A percentile compares a stretch with the other conserved stretches of the same genome.
Evolutionary conservation across 805 yeast genomes (phyloP).

Genomic region (Metschnikowia gruessii): DNA sequence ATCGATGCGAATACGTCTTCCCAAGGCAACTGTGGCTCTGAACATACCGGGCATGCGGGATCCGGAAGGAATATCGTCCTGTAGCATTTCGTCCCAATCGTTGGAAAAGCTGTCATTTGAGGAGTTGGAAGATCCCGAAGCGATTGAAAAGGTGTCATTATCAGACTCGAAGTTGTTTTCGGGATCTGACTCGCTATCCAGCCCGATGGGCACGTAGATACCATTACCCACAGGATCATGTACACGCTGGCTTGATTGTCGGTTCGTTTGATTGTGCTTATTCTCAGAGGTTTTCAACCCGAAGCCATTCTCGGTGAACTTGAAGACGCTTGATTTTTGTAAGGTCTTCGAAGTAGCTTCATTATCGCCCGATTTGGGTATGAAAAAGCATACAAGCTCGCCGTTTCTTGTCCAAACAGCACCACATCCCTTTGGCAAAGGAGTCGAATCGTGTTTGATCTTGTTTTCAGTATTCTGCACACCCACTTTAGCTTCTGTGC

Average conservation of each 20-base stretch:
- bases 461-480: slow-evolving; percentile 1
- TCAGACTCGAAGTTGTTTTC: slow-evolving; percentile 8
- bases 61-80: slow-evolving; percentile 52
- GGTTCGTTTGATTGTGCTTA: neutral
- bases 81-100: slow-evolving; percentile 65
- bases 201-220: slow-evolving; percentile 1
- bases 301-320: slow-evolving; percentile 50
- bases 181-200: neutral
- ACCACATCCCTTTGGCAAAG: slow-evolving; percentile 91
- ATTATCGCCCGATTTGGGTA: slow-evolving; percentile 45
- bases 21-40: slow-evolving; percentile 40
- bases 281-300: slow-evolving; percentile 25
- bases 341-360: slow-evolving; percentile 36
- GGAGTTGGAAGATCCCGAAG: slow-evolving; percentile 20
- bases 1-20: slow-evolving; percentile 27
- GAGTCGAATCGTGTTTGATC: slow-evolving; percentile 61
- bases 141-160: slow-evolving; percentile 15
- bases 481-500: neutral
- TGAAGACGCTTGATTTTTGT: slow-evolving; percentile 46
- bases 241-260: neutral
- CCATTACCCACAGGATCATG: neutral
- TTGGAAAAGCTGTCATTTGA: slow-evolving; percentile 62
- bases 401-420: slow-evolving; percentile 85
- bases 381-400: slow-evolving; percentile 76
- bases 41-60: slow-evolving; percentile 52